Evolutionary conservation across 768 basidiomycete species (phyloP).

Genomic region (Russula olivacea): DNA sequence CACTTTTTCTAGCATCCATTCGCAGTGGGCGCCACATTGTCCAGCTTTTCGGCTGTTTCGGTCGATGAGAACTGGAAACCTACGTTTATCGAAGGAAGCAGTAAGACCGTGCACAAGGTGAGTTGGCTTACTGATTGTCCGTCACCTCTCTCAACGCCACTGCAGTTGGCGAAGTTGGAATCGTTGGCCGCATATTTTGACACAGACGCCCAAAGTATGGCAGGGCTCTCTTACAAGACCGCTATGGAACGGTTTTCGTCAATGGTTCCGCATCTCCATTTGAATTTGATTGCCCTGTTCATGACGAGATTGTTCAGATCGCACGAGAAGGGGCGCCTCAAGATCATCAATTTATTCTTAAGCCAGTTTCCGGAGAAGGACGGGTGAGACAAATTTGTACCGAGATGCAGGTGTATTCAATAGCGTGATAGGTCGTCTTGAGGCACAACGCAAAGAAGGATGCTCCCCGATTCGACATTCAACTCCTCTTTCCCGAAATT

Average conservation of each 20-base stretch:
- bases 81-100: slow-evolving; percentile 86
- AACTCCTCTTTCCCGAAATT: slow-evolving; percentile 88
- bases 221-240: slow-evolving; percentile 56
- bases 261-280: slow-evolving; percentile 43
- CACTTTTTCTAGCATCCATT: slow-evolving; percentile 74
- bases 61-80: slow-evolving; percentile 85
- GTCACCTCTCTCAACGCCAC: slow-evolving; percentile 6
- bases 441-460: slow-evolving; percentile 69
- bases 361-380: slow-evolving; percentile 93
- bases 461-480: slow-evolving; percentile 81
- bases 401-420: slow-evolving; percentile 5
- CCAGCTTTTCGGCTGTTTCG: slow-evolving; percentile 82
- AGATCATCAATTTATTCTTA: slow-evolving; percentile 88
- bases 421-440: slow-evolving; percentile 59
- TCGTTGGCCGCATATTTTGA: slow-evolving; percentile 93
- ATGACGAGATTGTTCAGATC: slow-evolving; percentile 36
- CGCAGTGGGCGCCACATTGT: slow-evolving; percentile 82
- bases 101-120: slow-evolving; percentile 86
- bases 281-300: not conserved
- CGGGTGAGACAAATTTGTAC: slow-evolving; percentile 45
- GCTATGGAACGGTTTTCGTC: slow-evolving; percentile 66
- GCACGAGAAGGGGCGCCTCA: slow-evolving; percentile 42
- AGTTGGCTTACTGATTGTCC: not conserved
- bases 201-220: slow-evolving; percentile 80
- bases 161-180: slow-evolving; percentile 74